These are phyloP conservation scores for Apiospora sp. DNA, from an alignment of 2,329 filamentous ascomycete genomes.

Conservation along the genomic window DNA sequence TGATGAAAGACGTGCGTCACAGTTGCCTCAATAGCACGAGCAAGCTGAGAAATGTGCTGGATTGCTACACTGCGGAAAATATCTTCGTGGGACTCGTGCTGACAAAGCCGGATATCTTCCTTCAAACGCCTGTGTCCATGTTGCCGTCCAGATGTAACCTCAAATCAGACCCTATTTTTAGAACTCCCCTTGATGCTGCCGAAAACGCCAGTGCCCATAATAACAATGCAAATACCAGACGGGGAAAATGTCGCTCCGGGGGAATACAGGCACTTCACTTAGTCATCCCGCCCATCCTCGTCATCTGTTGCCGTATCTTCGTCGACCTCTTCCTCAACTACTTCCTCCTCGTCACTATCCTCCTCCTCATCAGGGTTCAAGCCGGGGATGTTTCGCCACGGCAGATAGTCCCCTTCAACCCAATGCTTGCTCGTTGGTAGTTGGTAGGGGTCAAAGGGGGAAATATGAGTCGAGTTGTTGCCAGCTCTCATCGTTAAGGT, in stretches of 20 bases:
- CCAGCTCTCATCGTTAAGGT: conserved; percentile 74
- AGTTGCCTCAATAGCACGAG: not conserved
- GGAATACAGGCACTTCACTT: conserved; percentile 23
- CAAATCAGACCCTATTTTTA: conserved; percentile 7
- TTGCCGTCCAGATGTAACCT: conserved; percentile 17
- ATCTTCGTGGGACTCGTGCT: conserved; percentile 6
- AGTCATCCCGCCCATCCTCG: conserved; percentile 52
- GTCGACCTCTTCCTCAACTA: conserved; percentile 49
- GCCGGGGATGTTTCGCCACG: conserved; percentile 79
- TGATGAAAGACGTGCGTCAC: conserved; percentile 12
- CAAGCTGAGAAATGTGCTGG: not conserved
- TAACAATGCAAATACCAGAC: conserved; percentile 19
- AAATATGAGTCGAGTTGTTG: conserved; percentile 94
- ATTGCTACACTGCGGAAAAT: conserved; percentile 4
- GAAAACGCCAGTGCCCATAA: conserved; percentile 26
- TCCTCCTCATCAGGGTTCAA: conserved; percentile 65
- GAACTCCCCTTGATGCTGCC: conserved; percentile 16
- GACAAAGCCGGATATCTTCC: conserved; percentile 21
- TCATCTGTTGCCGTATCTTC: conserved; percentile 62
- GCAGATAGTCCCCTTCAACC: conserved; percentile 84
- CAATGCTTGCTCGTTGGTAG: conserved; percentile 86
- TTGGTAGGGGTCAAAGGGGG: conserved; percentile 96
- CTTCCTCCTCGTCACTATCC: conserved; percentile 53
- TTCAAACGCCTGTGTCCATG: not conserved
- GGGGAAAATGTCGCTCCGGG: not conserved